Evolutionary conservation across 2,329 filamentous ascomycete species (phyloP).

Genomic region (Biscogniauxia sp.): DNA sequence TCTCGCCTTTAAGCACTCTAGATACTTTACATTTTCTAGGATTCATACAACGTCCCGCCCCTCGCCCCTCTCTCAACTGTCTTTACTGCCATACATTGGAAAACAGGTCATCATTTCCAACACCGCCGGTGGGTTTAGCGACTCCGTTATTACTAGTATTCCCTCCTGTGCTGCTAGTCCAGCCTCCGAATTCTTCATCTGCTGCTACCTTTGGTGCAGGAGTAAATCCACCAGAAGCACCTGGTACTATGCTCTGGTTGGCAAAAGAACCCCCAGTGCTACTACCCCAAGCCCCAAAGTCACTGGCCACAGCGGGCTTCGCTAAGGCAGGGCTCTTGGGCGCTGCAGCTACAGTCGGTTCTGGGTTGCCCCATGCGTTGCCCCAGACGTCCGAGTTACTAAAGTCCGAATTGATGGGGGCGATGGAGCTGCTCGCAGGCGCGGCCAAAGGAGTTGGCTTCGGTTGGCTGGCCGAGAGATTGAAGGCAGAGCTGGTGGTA

Average conservation of each 20-base stretch:
- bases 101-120: conserved; percentile 82
- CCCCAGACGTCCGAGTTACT: conserved; percentile 76
- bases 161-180: conserved; percentile 69
- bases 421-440: conserved; percentile 35
- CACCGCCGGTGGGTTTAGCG: conserved; percentile 57
- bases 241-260: conserved; percentile 59
- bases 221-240: conserved; percentile 64
- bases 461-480: conserved; percentile 60
- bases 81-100: conserved; percentile 87
- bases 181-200: conserved; percentile 95
- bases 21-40: neutral
- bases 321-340: conserved; percentile 58
- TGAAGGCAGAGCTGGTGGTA: conserved; percentile 70
- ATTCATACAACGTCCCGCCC: neutral
- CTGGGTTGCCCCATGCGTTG: conserved; percentile 76
- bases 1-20: neutral
- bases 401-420: conserved; percentile 39
- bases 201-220: conserved; percentile 69
- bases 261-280: conserved; percentile 46
- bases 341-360: conserved; percentile 44
- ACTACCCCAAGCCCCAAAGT: conserved; percentile 59
- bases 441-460: conserved; percentile 45
- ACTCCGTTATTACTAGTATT: conserved; percentile 38
- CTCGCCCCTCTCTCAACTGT: neutral
- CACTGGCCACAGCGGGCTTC: conserved; percentile 45